Evolutionary conservation across 2,329 filamentous ascomycete genomes (phyloP).

Genomic region (Nemania bipapillata): DNA sequence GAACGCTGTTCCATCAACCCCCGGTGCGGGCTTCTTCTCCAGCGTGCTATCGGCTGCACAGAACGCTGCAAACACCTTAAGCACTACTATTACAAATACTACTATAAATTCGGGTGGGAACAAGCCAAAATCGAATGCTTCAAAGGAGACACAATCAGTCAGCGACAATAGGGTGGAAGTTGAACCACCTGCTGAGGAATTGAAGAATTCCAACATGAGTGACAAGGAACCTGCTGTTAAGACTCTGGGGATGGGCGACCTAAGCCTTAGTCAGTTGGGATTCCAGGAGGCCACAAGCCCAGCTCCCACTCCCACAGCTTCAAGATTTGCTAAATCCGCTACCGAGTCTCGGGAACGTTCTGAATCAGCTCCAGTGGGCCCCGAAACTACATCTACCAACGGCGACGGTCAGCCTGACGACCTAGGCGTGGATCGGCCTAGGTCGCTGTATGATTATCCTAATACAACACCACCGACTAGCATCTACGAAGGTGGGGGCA

Average conservation of each 20-base stretch:
- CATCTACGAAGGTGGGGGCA: constrained; percentile 68
- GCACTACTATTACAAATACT: constrained; percentile 77
- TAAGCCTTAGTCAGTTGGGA: constrained; percentile 89
- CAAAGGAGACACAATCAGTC: constrained; percentile 50
- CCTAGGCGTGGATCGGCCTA: constrained; percentile 55
- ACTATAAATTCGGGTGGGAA: constrained; percentile 65
- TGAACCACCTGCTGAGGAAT: constrained; percentile 57
- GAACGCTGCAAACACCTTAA: constrained; percentile 82
- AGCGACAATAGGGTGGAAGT: constrained; percentile 57
- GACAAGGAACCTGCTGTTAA: constrained; percentile 82
- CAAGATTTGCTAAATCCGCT: constrained; percentile 63
- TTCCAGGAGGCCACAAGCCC: constrained; percentile 71
- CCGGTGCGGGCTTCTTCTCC: constrained; percentile 84
- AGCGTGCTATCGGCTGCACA: constrained; percentile 93
- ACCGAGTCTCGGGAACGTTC: constrained; percentile 62
- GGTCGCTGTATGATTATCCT: constrained; percentile 63
- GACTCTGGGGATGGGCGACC: constrained; percentile 86
- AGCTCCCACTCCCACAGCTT: constrained; percentile 66
- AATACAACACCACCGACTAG: constrained; percentile 72
- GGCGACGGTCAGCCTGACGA: constrained; percentile 56
- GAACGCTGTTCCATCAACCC: constrained; percentile 62
- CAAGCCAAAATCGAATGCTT: constrained; percentile 53
- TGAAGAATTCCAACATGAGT: constrained; percentile 57
- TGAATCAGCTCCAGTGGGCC: constrained; percentile 68
- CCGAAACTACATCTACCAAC: constrained; percentile 43